Base-by-base conservation (phyloP, 129 eudicot genomes). In the Centella asiatica region DNA sequence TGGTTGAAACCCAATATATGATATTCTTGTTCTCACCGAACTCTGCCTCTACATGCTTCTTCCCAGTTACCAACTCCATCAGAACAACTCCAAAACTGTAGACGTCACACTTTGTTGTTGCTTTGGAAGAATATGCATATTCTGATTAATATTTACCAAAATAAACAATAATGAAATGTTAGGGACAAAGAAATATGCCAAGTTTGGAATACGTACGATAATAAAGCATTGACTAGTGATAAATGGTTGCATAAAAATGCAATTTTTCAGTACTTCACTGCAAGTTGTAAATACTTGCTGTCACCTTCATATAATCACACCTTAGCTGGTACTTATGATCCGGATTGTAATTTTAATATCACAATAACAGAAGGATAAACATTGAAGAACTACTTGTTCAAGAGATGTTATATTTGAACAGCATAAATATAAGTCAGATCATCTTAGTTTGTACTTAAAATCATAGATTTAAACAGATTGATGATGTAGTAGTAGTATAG, bases 21-120 rank as follows among this genome's bases (percentile, higher is more conserved):
- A 90, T 86, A 73, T 90, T 84, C 84, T 86, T 86, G 84, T 69
- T 86, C 59, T 90, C 97, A 64, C 97, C 97, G 45, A 81, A 90
- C 80, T 90, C 97, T 18, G 78, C 67, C 78, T 90, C 97, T 74
- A 86, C 95, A 0, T 89, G 97, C 83, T 79, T 86, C 73, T 81
- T 86, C 62, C 97, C 97, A 0, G 93, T 90, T 62, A 90, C 63
- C n/a, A 90, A 78, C 64, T 90, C 97, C 89, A 83, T 80, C 15
- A 86, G 73, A 15, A 90, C 94, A 17, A 90, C 97, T n/a, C 97
- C 97, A 24, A 76, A 90, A 44, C 97, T 90, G 65, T 86, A 90
- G 25, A 90, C 92, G 32, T 90, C 97, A 53, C 97, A 86, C 74
- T 86, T 90, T 55, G 90, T 86, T 13, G 95, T 86, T 37, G 95